A percentile compares a stretch with the other conserved stretches of the same genome.
These are phyloP conservation scores for Blepharisma japonicum DNA, from an alignment of 73 alveolate genomes.

Conservation along the genomic window DNA sequence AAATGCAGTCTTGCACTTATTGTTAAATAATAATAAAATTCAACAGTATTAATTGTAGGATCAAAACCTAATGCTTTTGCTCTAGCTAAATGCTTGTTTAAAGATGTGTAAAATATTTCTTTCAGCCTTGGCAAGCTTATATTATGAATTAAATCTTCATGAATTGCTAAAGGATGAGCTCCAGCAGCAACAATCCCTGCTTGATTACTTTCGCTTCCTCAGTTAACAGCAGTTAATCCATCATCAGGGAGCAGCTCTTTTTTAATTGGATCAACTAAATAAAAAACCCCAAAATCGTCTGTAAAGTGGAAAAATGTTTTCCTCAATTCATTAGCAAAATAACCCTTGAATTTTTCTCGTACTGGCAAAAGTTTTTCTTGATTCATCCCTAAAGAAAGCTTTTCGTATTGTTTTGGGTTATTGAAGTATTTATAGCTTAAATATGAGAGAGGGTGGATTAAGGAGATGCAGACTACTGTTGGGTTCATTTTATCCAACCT, in stretches of 20 bases:
- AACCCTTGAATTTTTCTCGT: not conserved
- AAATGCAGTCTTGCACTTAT: not conserved
- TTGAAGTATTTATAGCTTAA: not conserved
- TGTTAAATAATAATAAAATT: not conserved
- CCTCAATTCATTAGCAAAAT: not conserved
- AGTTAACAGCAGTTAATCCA: not conserved
- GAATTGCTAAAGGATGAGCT: conserved; percentile 25
- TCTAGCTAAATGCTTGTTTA: not conserved
- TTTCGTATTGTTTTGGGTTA: not conserved
- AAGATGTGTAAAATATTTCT: not conserved
- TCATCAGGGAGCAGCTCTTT: not conserved
- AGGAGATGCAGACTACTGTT: not conserved
- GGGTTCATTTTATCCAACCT: not conserved
- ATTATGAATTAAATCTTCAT: not conserved
- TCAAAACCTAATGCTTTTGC: not conserved
- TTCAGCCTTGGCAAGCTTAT: not conserved
- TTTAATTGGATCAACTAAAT: not conserved
- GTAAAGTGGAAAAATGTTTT: not conserved
- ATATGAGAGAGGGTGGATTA: not conserved
- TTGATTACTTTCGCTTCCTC: not conserved
- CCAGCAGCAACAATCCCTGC: conserved; percentile 5
- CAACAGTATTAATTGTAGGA: not conserved
- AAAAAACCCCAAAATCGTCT: conserved; percentile 11
- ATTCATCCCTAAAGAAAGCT: not conserved
- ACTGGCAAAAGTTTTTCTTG: not conserved